These are phyloP conservation scores for Paraphaeosphaeria minitans DNA, from an alignment of 2,329 filamentous ascomycete genomes.

Conservation along the genomic window DNA sequence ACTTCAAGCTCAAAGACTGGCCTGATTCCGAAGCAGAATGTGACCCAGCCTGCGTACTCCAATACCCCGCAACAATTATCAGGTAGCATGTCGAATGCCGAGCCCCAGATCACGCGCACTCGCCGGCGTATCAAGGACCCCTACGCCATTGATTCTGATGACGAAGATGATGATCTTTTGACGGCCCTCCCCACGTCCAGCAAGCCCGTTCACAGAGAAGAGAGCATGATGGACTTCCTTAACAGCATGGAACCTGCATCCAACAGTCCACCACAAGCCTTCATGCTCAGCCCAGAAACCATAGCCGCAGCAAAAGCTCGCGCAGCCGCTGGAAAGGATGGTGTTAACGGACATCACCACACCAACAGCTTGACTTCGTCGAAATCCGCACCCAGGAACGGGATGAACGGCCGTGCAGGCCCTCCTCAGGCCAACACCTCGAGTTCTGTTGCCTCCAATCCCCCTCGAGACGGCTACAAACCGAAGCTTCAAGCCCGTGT, in stretches of 20 bases:
- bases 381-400: slow-evolving; percentile 22
- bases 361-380: slow-evolving; percentile 19
- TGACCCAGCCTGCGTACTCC: slow-evolving; percentile 45
- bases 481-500: slow-evolving; percentile 35
- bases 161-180: slow-evolving; percentile 57
- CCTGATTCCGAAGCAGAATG: slow-evolving; percentile 55
- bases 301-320: slow-evolving; percentile 42
- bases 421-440: slow-evolving; percentile 18
- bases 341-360: background rate
- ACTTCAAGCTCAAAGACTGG: slow-evolving; percentile 78
- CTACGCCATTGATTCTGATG: slow-evolving; percentile 79
- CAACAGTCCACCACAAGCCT: slow-evolving; percentile 37
- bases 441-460: slow-evolving; percentile 25
- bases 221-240: slow-evolving; percentile 76
- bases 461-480: slow-evolving; percentile 32
- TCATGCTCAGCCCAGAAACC: slow-evolving; percentile 38
- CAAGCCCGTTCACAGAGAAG: slow-evolving; percentile 37
- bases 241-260: slow-evolving; percentile 69
- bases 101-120: slow-evolving; percentile 70
- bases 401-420: slow-evolving; percentile 13
- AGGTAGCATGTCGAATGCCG: slow-evolving; percentile 40
- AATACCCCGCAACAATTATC: slow-evolving; percentile 42
- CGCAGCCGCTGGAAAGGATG: slow-evolving; percentile 18
- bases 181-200: slow-evolving; percentile 51
- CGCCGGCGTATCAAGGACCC: slow-evolving; percentile 82